Conservation (phyloP, 148 eudicot genomes). For the Spergularia bocconei region DNA sequence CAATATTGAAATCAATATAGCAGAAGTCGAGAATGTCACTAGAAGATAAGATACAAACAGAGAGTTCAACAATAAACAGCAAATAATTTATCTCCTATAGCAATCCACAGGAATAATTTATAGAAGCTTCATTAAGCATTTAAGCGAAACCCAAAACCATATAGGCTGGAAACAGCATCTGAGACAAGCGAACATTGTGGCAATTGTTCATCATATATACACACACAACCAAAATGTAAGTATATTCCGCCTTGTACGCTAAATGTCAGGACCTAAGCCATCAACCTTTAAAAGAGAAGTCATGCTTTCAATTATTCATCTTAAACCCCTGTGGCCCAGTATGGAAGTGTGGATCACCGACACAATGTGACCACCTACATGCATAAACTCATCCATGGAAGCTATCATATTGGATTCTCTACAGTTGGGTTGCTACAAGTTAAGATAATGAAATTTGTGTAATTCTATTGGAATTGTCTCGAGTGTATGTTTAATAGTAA, state of each 20-base stretch:
- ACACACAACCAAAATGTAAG: background rate
- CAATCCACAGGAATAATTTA: background rate
- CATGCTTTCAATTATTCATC: too few species aligned
- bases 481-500: too few species aligned
- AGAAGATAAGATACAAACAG: background rate
- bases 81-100: background rate
- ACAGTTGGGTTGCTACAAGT: too few species aligned
- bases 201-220: background rate
- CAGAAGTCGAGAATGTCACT: background rate
- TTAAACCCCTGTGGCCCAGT: too few species aligned
- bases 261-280: background rate
- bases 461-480: too few species aligned
- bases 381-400: too few species aligned
- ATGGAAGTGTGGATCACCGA: too few species aligned
- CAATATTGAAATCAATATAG: conserved; percentile 11
- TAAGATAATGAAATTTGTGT: too few species aligned
- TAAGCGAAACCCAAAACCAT: background rate
- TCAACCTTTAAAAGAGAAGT: background rate
- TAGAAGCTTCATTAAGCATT: conserved; percentile 1
- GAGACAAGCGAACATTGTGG: background rate
- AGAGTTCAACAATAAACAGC: background rate
- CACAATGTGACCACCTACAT: too few species aligned
- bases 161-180: background rate
- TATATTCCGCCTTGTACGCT: background rate
- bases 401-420: too few species aligned